Base-by-base conservation (phyloP, 2,329 filamentous ascomycete species). In the Rugonectria rugulosa region DNA sequence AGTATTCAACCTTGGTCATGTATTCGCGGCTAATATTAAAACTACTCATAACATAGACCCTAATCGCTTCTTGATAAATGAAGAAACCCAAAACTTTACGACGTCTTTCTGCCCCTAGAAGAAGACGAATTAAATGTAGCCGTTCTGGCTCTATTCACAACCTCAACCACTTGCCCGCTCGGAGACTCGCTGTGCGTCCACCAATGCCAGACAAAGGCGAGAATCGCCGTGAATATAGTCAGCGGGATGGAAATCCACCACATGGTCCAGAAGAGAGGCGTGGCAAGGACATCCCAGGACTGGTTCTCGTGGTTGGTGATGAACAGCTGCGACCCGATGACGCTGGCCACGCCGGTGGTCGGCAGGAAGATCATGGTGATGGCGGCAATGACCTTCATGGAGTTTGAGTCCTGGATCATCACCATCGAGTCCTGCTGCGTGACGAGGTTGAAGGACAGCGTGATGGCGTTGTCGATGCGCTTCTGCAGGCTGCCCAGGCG, bases 291-390 rank as follows among this genome's bases (percentile, higher is more conserved):
- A 4, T 63, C 51, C 69, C 69, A 71, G 1, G 57, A 54, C 8
- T 54, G 27, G 5, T 65, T 63, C 4, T 56, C 53, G 1, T 42
- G 54, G 6, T 68, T 53, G 1, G 69, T 59, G 1, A 65, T 46
- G 6, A 71, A 63, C 5, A 71, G 29, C 42, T 69, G 68, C 7
- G 69, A 71, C 10, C 69, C 69, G 6, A 64, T 41, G 6, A 76
- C 62, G 0, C 68, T 65, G 8, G 74, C 71, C 7, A 76, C 72
- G 0, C 66, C 69, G 2, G 70, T 73, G 0, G 71, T 74, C 1
- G 74, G 74, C 0, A 76, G 42, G 54, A 76, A 76, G 6, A 76
- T 47, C 52, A 76, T 67, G 6, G 73, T 75, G 17, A 76, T 70
- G 29, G 66, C 65, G 3, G 74, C 70, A 24, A 76, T 73, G 6